Evolutionary conservation across 192 early-diverging fungal species (phyloP).

Genomic region (Martensiomyces pterosporus): DNA sequence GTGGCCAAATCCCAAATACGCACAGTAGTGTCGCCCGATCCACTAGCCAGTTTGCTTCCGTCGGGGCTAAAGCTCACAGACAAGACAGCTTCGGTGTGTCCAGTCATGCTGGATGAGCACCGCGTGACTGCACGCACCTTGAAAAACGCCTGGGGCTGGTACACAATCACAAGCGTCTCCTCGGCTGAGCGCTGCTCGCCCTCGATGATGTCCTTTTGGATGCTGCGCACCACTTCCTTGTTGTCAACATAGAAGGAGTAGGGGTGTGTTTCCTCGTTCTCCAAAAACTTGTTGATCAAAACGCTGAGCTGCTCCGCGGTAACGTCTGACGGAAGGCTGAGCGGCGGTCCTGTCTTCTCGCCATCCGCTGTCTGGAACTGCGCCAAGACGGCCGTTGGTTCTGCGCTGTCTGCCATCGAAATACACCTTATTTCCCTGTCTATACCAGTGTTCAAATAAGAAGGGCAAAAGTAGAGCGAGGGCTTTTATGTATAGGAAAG

Average conservation of each 20-base stretch:
- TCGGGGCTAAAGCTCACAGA: conserved; percentile 87
- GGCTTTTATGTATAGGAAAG: too few species aligned
- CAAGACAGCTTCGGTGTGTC: conserved; percentile 93
- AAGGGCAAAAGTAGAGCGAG: too few species aligned
- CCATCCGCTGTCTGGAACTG: conserved; percentile 80
- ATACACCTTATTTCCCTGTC: too few species aligned
- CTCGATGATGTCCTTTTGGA: conserved; percentile 78
- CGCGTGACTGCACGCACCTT: conserved; percentile 86
- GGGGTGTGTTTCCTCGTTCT: conserved; percentile 78
- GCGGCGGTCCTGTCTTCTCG: conserved; percentile 74
- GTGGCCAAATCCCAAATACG: conserved; percentile 97
- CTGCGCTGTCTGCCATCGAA: too few species aligned
- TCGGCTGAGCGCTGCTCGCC: conserved; percentile 77
- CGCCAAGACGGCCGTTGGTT: conserved; percentile 27
- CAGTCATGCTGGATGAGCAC: conserved; percentile 84
- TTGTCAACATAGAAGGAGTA: conserved; percentile 92
- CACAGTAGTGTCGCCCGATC: conserved; percentile 91
- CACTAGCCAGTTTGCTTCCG: conserved; percentile 86
- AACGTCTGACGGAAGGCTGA: conserved; percentile 80
- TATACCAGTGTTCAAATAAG: too few species aligned
- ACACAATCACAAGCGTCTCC: conserved; percentile 84
- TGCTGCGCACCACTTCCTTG: conserved; percentile 69
- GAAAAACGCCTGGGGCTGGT: conserved; percentile 95
- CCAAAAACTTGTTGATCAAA: conserved; percentile 85
- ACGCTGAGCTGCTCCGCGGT: conserved; percentile 82